Evolutionary conservation across 805 yeast genomes (phyloP).

Genomic region (Lachancea cidri): DNA sequence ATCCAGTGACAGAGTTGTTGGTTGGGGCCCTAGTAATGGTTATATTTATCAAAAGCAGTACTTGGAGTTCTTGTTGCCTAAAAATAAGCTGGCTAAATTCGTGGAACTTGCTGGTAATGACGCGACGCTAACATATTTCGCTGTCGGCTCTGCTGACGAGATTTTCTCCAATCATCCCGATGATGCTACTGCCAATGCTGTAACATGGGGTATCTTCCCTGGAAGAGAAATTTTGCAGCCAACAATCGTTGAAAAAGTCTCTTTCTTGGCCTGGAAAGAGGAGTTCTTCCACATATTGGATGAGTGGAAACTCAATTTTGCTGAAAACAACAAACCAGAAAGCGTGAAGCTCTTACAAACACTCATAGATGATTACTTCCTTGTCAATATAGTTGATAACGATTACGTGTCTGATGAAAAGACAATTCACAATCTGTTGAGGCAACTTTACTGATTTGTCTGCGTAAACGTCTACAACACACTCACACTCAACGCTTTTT

Average conservation of each 20-base stretch:
- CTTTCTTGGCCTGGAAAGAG: slow-evolving; percentile 96
- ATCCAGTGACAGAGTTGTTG: slow-evolving; percentile 66
- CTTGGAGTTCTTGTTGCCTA: slow-evolving; percentile 77
- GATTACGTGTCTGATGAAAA: slow-evolving; percentile 55
- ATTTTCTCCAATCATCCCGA: slow-evolving; percentile 64
- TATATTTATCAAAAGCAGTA: slow-evolving; percentile 94
- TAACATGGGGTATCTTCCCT: slow-evolving; percentile 98
- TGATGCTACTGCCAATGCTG: slow-evolving; percentile 79
- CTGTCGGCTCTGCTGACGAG: slow-evolving; percentile 55
- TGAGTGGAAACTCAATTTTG: slow-evolving; percentile 68
- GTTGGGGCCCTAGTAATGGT: slow-evolving; percentile 96
- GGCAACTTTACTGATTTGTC: slow-evolving; percentile 10
- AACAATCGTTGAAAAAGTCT: slow-evolving; percentile 86
- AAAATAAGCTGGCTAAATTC: slow-evolving; percentile 34
- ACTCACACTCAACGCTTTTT: too few species aligned
- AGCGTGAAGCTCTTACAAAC: slow-evolving; percentile 22
- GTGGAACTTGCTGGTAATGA: slow-evolving; percentile 42
- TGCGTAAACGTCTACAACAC: too few species aligned
- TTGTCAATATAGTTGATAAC: slow-evolving; percentile 88
- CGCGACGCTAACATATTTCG: slow-evolving; percentile 67
- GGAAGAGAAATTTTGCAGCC: slow-evolving; percentile 94
- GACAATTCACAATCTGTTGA: slow-evolving; percentile 51
- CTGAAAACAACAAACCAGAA: slow-evolving; percentile 32
- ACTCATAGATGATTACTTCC: slow-evolving; percentile 51
- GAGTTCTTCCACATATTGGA: slow-evolving; percentile 79